A percentile compares a stretch with the other conserved stretches of the same genome.
These are phyloP conservation scores for Nicotiana obtusifolia DNA, from an alignment of 257 asterid genomes.

Conservation along the genomic window DNA sequence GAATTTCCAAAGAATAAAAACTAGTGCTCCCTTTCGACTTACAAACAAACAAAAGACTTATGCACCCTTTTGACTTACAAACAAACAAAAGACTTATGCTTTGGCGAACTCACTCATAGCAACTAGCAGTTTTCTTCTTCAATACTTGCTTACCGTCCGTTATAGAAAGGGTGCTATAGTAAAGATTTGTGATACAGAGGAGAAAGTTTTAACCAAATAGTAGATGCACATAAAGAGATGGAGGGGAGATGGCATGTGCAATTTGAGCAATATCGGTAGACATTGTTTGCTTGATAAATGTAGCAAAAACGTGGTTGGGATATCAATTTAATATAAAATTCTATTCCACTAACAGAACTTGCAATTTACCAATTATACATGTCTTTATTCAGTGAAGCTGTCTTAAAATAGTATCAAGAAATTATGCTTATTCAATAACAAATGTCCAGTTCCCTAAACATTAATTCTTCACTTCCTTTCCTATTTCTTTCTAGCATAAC, in stretches of 20 bases:
- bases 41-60: background rate
- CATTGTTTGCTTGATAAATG: no score
- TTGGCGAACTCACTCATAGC: background rate
- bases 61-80: background rate
- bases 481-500: background rate
- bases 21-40: background rate
- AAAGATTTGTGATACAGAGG: background rate
- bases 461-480: background rate
- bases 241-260: no score
- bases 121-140: background rate
- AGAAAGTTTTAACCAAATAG: background rate
- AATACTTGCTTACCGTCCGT: background rate
- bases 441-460: background rate
- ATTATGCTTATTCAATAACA: background rate
- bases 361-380: no score
- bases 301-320: no score
- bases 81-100: background rate
- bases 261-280: no score
- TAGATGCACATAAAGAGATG: background rate
- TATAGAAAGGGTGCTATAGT: background rate
- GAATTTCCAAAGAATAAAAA: background rate
- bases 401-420: background rate
- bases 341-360: no score
- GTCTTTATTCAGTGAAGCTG: no score
- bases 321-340: no score